A percentile compares a stretch with the other conserved stretches of the same genome.
Evolutionary conservation across 257 asterid genomes (phyloP).

Genomic region (Solanum peruvianum): DNA sequence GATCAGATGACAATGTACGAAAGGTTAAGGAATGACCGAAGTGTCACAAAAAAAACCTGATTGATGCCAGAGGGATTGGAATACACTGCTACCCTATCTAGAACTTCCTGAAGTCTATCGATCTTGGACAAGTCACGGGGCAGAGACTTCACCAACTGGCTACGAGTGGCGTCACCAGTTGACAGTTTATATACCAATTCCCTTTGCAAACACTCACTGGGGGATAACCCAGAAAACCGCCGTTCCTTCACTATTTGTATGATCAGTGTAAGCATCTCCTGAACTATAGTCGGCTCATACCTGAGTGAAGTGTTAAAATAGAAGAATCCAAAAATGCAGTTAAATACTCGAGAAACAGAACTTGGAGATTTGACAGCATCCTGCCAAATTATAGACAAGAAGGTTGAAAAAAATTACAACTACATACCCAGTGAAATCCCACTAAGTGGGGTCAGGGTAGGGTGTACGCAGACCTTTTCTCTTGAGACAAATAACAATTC

Average conservation of each 20-base stretch:
- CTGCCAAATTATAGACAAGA: neutral
- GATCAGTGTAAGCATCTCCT: constrained; percentile 83
- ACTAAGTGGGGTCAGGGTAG: neutral
- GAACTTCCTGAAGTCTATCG: constrained; percentile 67
- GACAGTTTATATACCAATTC: constrained; percentile 81
- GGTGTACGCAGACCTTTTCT: neutral
- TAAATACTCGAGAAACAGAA: neutral
- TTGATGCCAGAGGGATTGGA: constrained; percentile 93
- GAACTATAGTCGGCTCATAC: constrained; percentile 66
- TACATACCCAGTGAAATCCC: neutral
- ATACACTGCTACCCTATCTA: constrained; percentile 73
- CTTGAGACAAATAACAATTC: neutral
- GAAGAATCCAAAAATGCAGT: neutral
- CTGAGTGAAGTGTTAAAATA: constrained; percentile 19
- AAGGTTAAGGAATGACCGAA: neutral
- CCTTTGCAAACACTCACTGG: constrained; percentile 68
- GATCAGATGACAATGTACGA: neutral
- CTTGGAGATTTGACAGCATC: neutral
- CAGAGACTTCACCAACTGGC: constrained; percentile 87
- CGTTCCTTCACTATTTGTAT: constrained; percentile 90
- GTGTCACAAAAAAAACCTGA: constrained; percentile 49
- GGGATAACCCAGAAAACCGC: constrained; percentile 75
- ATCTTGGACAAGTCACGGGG: constrained; percentile 76
- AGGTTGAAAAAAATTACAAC: neutral
- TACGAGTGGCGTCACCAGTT: constrained; percentile 81